These are phyloP conservation scores for Cyphellophora attinorum DNA, from an alignment of 2,329 filamentous ascomycete genomes.

Conservation along the genomic window DNA sequence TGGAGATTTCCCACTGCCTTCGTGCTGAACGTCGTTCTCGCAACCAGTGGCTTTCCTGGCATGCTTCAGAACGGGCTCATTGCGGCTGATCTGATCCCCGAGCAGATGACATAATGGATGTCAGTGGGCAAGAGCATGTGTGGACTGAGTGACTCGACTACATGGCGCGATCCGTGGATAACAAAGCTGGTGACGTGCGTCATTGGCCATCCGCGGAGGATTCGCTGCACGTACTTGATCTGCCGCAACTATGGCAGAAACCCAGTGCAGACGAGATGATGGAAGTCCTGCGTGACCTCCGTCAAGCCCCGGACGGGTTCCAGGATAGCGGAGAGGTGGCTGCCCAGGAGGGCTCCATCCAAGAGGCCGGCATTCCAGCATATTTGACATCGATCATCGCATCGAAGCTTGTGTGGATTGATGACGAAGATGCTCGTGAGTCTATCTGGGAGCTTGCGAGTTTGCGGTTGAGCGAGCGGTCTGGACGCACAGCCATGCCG, in stretches of 20 bases:
- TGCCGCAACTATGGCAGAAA: constrained; percentile 74
- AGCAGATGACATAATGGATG: too few species aligned
- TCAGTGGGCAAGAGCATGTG: too few species aligned
- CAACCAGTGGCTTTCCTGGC: too few species aligned
- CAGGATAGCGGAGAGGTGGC: constrained; percentile 5
- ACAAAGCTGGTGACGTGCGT: too few species aligned
- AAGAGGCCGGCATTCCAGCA: constrained; percentile 30
- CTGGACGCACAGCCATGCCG: constrained; percentile 64
- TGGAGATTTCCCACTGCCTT: too few species aligned
- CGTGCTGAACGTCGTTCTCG: too few species aligned
- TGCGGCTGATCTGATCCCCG: too few species aligned
- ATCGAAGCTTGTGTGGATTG: constrained; percentile 34
- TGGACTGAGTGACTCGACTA: too few species aligned
- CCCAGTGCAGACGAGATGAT: constrained; percentile 58
- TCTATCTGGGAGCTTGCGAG: constrained; percentile 66
- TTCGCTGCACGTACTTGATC: constrained; percentile 54
- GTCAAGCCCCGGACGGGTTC: constrained; percentile 50
- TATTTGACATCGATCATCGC: constrained; percentile 40
- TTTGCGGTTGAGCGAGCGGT: constrained; percentile 70
- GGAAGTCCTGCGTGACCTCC: constrained; percentile 55
- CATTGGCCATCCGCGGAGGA: too few species aligned
- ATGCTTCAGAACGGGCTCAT: too few species aligned
- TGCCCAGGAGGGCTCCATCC: constrained; percentile 17
- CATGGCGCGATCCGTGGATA: too few species aligned
- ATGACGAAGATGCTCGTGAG: constrained; percentile 32